Conservation (phyloP, 768 basidiomycete genomes). For the Tulasnella sp. region DNA sequence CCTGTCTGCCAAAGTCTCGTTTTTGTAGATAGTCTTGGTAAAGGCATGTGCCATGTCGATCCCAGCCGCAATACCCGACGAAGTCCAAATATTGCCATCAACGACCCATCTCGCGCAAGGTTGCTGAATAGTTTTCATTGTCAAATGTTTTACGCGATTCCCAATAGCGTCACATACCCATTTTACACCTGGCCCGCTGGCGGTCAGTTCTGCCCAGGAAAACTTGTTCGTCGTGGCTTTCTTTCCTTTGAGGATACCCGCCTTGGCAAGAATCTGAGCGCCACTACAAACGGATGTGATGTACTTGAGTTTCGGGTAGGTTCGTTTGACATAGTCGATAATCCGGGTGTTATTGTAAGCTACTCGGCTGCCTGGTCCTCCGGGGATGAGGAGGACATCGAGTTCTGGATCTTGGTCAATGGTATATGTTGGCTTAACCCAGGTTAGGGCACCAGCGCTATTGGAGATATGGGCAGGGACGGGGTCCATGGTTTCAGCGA, state of each 20-base stretch:
- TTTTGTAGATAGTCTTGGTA: background rate
- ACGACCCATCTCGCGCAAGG: constrained; percentile 41
- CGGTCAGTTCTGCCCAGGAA: constrained; percentile 34
- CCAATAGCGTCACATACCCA: constrained; percentile 38
- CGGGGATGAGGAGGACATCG: constrained; percentile 13
- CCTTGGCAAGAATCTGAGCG: constrained; percentile 40
- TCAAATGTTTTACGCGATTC: constrained; percentile 18
- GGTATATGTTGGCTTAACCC: background rate
- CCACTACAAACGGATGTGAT: constrained; percentile 45
- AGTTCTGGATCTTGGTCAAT: background rate
- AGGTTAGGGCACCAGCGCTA: background rate
- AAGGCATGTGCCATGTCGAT: constrained; percentile 13
- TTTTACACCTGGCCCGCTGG: constrained; percentile 36
- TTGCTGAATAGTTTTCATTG: background rate
- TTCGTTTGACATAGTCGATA: background rate
- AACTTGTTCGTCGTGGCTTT: constrained; percentile 48
- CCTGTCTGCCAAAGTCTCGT: constrained; percentile 2
- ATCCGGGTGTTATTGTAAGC: background rate
- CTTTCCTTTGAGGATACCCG: constrained; percentile 43
- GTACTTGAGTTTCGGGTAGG: constrained; percentile 33
- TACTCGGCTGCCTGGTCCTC: background rate
- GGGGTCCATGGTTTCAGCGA: background rate
- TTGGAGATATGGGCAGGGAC: background rate
- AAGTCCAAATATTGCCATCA: constrained; percentile 34
- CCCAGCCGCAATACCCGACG: constrained; percentile 47